Conservation (phyloP, 306 rosid genomes). For the Casuarina glauca region DNA sequence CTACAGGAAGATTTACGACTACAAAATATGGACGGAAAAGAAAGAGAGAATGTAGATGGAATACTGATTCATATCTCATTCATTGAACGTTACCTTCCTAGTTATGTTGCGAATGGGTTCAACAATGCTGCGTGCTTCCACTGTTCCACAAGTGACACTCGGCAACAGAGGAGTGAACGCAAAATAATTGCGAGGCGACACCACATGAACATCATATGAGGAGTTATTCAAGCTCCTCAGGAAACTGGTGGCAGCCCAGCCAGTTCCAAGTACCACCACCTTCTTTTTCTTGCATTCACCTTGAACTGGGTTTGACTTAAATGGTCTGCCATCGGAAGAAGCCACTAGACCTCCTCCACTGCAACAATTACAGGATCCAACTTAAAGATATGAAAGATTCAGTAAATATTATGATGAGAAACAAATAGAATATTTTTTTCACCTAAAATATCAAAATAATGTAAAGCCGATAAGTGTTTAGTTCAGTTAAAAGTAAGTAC, state of each 20-base stretch:
- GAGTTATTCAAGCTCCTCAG: conserved; percentile 65
- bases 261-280: conserved; percentile 93
- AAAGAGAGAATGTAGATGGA: background rate
- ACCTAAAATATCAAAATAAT: too few relatives aligned
- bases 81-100: conserved; percentile 49
- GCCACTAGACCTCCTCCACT: conserved; percentile 85
- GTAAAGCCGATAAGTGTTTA: too few relatives aligned
- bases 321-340: conserved; percentile 51
- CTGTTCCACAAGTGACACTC: conserved; percentile 91
- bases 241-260: conserved; percentile 94
- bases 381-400: background rate
- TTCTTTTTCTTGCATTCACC: conserved; percentile 55
- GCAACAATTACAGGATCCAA: conserved; percentile 24
- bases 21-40: too few relatives aligned
- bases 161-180: conserved; percentile 93
- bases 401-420: background rate
- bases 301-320: conserved; percentile 24
- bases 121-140: conserved; percentile 91
- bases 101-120: conserved; percentile 84
- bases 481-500: too few relatives aligned
- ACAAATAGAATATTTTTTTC: background rate
- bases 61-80: background rate
- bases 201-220: conserved; percentile 71
- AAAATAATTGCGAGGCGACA: conserved; percentile 92
- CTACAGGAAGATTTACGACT: background rate